Base-by-base conservation (phyloP, 2,329 filamentous ascomycete species). In the Leptographium procerum region DNA sequence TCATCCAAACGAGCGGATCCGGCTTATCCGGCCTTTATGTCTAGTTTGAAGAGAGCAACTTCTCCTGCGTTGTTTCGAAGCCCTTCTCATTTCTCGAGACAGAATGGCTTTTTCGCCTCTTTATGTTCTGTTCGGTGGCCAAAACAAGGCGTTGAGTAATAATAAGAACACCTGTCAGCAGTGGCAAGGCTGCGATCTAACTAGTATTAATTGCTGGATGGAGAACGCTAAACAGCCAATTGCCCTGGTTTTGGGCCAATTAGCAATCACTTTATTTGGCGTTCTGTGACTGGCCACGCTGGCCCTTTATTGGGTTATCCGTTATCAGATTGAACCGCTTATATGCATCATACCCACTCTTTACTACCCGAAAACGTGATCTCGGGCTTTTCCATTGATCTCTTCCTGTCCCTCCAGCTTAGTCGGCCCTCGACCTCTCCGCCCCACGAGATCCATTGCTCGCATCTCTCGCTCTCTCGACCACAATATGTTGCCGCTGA, bases 401-500 rank as follows among this genome's bases (percentile, higher is more conserved):
- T 29, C 48, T 33, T 28, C 33, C 45, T 8, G 22, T 45, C 29
- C 22, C 31, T 52, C 52, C 10, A 60, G 26, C 48, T 43, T 43
- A 43, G 50, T 45, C 57, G 56, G 53, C 47, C 57, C 24, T 40
- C 28, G 29, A 19, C 29, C 26, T 13, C 40, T 16, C 19, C 34
- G 13, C 24, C 19, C 24, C 47, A 13, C 55, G 29, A 33, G 9
- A 33, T 26, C 54, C n/a, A 36, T 24, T 36, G 43, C 19, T 29
- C 24, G 31, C 55, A 28, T 4, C 22, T 16, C 47, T 11, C 47
- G n/a, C 33, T 4, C 24, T 34, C 31, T 34, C 19, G 8, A 10
- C 29, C 40, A 47, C 65, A 68, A 64, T 50, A 74, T 74, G 72
- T 68, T 69, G 64, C 68, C 71, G 58, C 64, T 72, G 60, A 66